Evolutionary conservation across 192 early-diverging fungal genomes (phyloP), one percentile per base, ranked within the genome.

Genomic region (Gigaspora rosea): DNA sequence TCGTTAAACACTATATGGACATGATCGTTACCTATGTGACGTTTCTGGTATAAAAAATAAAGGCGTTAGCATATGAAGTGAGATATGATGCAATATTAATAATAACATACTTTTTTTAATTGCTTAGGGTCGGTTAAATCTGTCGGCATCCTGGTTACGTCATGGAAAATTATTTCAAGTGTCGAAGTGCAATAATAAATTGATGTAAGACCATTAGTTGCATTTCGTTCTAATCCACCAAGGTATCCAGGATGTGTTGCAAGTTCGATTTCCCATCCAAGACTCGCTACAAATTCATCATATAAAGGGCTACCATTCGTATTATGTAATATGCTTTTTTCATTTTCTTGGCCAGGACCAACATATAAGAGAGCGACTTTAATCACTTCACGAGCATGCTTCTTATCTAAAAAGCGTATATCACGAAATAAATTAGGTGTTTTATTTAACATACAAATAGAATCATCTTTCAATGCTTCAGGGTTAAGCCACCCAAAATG

Each of bases 1-100:
- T 99, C 97, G 79, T 97, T 98, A 96, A 96, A 99, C 11, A 99
- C 87, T 63, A 99, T 95, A 76, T 99, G 97, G 8, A 99, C 94
- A 80, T 98, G 96, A 78, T 99, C 96, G 79, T 99, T 99, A 36
- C 97, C 97, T 81, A 99, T 94, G 76, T 99, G 97, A 13, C 97
- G 92, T 91, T 99, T 99, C 94, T 95, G 78, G 47, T 10, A 59
- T 51, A 15, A 49, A 54, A 22, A 51, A 22, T 9, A 1, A 33
- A 3, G 22, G 18, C 47, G 36, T n/a, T 73, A 71, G 13, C 15
- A 46, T 47, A 20, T 41, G 1, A 27, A 22, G 33, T 46, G 11
- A 33, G 4, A 67, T 58, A 67, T 76, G 33, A 64, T 35, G 33
- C n/a, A 47, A 47, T 47, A n/a, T n/a, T 46, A 66, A 8, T n/a